A percentile compares a stretch with the other conserved stretches of the same genome.
Evolutionary conservation across 768 basidiomycete genomes (phyloP).

Genomic region (button mushroom (Agaricus bisporus)): DNA sequence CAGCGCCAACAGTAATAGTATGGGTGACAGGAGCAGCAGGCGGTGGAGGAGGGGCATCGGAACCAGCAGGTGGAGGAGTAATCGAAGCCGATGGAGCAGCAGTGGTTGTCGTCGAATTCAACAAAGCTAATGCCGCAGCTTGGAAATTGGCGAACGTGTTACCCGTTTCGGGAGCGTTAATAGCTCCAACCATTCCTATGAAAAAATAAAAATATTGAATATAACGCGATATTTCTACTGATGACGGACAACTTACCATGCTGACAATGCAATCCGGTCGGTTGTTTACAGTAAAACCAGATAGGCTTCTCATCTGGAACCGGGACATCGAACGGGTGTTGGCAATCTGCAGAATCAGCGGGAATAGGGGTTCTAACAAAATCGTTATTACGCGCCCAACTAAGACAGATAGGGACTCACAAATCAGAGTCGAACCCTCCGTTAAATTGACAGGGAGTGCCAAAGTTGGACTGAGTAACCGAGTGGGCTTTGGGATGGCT

Average conservation of each 20-base stretch:
- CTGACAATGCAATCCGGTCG: constrained; percentile 39
- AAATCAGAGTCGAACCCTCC: constrained; percentile 30
- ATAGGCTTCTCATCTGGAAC: constrained; percentile 34
- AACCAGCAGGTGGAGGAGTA: constrained; percentile 20
- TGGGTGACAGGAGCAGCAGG: constrained; percentile 25
- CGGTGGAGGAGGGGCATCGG: constrained; percentile 19
- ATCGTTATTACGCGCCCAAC: not conserved
- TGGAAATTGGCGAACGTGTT: constrained; percentile 42
- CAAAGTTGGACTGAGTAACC: constrained; percentile 40
- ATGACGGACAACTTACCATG: constrained; percentile 17
- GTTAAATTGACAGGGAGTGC: constrained; percentile 27
- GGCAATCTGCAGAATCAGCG: constrained; percentile 33
- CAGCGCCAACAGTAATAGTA: constrained; percentile 32
- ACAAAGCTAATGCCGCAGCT: constrained; percentile 32
- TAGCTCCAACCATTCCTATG: constrained; percentile 61
- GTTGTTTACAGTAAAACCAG: constrained; percentile 56
- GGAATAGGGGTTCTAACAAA: constrained; percentile 31
- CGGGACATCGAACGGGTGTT: constrained; percentile 24
- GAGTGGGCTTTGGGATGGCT: constrained; percentile 46
- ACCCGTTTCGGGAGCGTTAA: constrained; percentile 44
- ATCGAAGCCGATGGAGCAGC: constrained; percentile 15
- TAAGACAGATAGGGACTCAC: constrained; percentile 20
- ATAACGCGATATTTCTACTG: not conserved
- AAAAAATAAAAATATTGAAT: not conserved
- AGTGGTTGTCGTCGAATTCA: constrained; percentile 12